Percentiles rank a stretch among this genome's conserved stretches.
Conservation (phyloP, 1,139 yeast species). For the Lodderomyces jiufengensis region DNA sequence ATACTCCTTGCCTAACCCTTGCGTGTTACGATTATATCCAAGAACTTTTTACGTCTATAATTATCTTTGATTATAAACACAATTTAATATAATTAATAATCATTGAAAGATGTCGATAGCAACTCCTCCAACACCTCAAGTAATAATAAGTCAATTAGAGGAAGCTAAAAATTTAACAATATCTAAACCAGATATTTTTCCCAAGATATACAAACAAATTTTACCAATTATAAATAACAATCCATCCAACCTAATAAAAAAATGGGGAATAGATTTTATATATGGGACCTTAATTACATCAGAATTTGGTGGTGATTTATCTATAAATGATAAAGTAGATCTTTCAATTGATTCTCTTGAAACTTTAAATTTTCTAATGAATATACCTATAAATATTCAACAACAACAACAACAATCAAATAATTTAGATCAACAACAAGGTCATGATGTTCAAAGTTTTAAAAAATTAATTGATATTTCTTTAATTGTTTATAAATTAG, state of each 20-base stretch:
- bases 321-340: conserved; percentile 35
- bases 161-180: conserved; percentile 52
- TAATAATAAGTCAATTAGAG: conserved; percentile 39
- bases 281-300: conserved; percentile 38
- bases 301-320: conserved; percentile 13
- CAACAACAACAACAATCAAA: conserved; percentile 5
- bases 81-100: not conserved
- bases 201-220: conserved; percentile 53
- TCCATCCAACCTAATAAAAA: conserved; percentile 28
- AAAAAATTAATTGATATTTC: conserved; percentile 33
- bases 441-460: conserved; percentile 27
- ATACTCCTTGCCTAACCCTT: no score
- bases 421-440: conserved; percentile 1
- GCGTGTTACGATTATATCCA: no score
- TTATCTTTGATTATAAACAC: no score
- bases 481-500: conserved; percentile 35
- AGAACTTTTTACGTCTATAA: no score
- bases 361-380: conserved; percentile 27
- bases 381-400: conserved; percentile 14
- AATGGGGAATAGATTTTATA: conserved; percentile 48
- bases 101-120: conserved; percentile 3
- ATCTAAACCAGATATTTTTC: conserved; percentile 42
- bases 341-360: conserved; percentile 41
- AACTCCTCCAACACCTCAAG: conserved; percentile 7
- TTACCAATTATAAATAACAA: conserved; percentile 39